phyloP scores from a whole-genome alignment of 2,329 filamentous ascomycete genomes.

The Cladosporium cucumerinum region DNA sequence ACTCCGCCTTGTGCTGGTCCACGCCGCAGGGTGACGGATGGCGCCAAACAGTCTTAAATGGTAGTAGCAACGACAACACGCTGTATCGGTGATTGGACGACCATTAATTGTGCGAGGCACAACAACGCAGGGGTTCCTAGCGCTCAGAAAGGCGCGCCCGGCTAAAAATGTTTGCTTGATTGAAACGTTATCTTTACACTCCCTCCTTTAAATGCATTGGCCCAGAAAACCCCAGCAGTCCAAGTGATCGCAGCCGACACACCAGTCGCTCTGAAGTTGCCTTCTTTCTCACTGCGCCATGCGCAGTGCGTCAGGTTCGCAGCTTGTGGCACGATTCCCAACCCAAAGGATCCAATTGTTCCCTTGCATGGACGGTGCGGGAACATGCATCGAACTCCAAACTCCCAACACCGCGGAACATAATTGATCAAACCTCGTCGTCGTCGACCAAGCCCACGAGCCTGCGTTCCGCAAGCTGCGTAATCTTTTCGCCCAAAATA shows the following conservation, averaged over 20 bases:
- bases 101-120: background rate
- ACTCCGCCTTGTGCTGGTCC: background rate
- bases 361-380: background rate
- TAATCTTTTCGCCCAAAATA: conserved; percentile 85
- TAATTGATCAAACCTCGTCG: conserved; percentile 32
- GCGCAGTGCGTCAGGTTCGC: background rate
- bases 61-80: background rate
- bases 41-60: background rate
- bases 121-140: background rate
- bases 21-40: background rate
- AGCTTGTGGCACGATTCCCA: background rate
- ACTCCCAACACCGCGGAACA: background rate
- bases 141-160: background rate
- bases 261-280: background rate
- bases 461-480: conserved; percentile 72
- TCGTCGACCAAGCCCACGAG: conserved; percentile 61
- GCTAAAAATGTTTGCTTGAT: conserved; percentile 1
- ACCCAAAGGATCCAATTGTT: background rate
- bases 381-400: background rate
- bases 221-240: background rate
- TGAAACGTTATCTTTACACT: background rate
- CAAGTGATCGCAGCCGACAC: background rate
- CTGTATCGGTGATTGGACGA: background rate
- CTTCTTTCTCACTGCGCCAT: background rate
- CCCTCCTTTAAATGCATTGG: background rate